Evolutionary conservation across 2,329 filamentous ascomycete species (phyloP), one percentile per base, ranked within the genome.

Genomic region (Trichoderma citrinoviride): DNA sequence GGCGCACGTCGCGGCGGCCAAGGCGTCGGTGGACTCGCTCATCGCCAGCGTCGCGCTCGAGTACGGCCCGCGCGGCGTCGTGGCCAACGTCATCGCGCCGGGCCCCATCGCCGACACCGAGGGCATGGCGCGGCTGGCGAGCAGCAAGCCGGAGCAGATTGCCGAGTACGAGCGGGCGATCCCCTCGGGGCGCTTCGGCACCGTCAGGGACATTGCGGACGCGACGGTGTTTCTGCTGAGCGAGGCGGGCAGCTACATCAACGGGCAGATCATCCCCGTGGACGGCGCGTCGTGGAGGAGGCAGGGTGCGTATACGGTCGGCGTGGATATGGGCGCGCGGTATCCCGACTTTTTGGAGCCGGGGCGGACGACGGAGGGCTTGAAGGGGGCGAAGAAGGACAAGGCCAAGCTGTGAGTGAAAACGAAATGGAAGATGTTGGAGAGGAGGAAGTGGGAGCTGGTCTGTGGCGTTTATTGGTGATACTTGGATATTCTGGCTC

Each of bases 141-240:
- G 80, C 70, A 75, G 70, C 57, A 71, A 68, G 19, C 70, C 74
- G 47, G 71, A 74, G 7, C 74, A 77, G 60, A 63, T 70, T 55
- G 71, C 74, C 25, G 70, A 75, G 43, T 73, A 77, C 56, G 73
- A 71, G 5, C 80, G 77, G 68, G 73, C 75, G 8, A 84, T 96
- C 43, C 95, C 95, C 0, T 78, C 88, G 2, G 92, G 92, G 1
- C 83, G 93, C 64, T 87, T 87, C 76, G 95, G 94, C 7, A 85
- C 85, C 0, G 87, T 96, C 27, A 90, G 90, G 69, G 94, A 99
- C 73, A 93, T 99, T 72, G 90, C 93, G 0, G 94, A 99, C 77
- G 91, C 94, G 1, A 97, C 94, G 0, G 86, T 98, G 0, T 99
- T 88, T 72, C 76, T 98, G 63, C 95, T 97, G 74, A 91, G 90